Conservation (phyloP, 2,329 filamentous ascomycete species). For the Colletotrichum phormii region DNA sequence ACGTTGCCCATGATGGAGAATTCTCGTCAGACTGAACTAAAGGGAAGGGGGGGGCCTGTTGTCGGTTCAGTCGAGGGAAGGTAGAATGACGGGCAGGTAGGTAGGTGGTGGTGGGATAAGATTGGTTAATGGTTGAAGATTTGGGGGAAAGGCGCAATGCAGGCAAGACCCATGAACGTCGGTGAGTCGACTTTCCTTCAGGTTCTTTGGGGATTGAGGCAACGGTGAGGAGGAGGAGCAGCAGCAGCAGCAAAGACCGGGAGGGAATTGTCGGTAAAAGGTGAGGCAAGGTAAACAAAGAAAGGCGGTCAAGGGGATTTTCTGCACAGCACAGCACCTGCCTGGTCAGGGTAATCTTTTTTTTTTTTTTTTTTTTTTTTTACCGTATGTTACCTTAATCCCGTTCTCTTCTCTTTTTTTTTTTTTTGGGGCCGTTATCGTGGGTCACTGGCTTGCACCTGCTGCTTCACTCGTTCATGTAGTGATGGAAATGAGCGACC, state of each 20-base stretch:
- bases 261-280: conserved; percentile 5
- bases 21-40: not conserved
- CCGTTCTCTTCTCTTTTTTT: not conserved
- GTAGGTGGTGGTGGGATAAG: not conserved
- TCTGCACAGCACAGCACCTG: conserved; percentile 1
- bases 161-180: conserved; percentile 34
- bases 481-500: conserved; percentile 35
- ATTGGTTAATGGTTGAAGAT: conserved; percentile 12
- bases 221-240: not conserved
- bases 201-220: not conserved
- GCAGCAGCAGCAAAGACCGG: not conserved
- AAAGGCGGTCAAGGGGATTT: conserved; percentile 26
- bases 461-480: conserved; percentile 26
- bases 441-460: conserved; percentile 15
- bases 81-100: not conserved
- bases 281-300: conserved; percentile 13
- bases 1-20: conserved; percentile 51
- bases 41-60: not conserved
- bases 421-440: conserved; percentile 9
- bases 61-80: conserved; percentile 6
- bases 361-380: not conserved
- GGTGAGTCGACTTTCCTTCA: conserved; percentile 2
- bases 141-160: conserved; percentile 6
- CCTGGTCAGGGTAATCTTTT: conserved; percentile 8
- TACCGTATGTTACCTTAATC: too few relatives aligned